Evolutionary conservation across 164 flowering plant species (phyloP).

Genomic region (Echeveria elegans): DNA sequence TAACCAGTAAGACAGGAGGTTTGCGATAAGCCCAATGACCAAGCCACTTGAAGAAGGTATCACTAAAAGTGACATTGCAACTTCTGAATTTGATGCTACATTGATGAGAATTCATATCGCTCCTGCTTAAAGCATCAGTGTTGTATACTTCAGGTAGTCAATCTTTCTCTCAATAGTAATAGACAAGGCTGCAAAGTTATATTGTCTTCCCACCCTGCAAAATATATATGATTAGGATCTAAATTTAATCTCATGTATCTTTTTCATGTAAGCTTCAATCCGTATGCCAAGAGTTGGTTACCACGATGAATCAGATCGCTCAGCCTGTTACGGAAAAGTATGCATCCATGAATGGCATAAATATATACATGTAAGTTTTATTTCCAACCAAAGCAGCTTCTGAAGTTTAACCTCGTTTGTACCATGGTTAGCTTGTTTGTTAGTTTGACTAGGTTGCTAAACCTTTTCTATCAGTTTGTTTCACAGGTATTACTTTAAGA

Average conservation of each 20-base stretch:
- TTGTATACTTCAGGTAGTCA: neutral
- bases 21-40: conserved; percentile 40
- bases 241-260: conserved; percentile 5
- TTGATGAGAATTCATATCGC: conserved; percentile 74
- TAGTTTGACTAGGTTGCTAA: neutral
- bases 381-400: neutral
- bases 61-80: conserved; percentile 14
- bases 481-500: conserved; percentile 53
- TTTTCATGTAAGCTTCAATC: conserved; percentile 51
- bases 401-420: neutral
- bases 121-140: conserved; percentile 68
- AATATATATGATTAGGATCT: neutral
- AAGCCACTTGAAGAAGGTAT: conserved; percentile 21
- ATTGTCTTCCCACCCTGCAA: neutral
- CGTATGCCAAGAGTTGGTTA: conserved; percentile 97
- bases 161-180: neutral
- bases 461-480: neutral
- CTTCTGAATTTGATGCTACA: conserved; percentile 33
- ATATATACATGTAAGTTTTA: conserved; percentile 21
- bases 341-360: conserved; percentile 54
- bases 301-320: conserved; percentile 63
- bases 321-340: conserved; percentile 81
- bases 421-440: neutral
- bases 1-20: conserved; percentile 36
- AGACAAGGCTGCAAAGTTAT: neutral